Evolutionary conservation across 2,329 filamentous ascomycete species (phyloP).

Genomic region (Colletotrichum spaethianum): DNA sequence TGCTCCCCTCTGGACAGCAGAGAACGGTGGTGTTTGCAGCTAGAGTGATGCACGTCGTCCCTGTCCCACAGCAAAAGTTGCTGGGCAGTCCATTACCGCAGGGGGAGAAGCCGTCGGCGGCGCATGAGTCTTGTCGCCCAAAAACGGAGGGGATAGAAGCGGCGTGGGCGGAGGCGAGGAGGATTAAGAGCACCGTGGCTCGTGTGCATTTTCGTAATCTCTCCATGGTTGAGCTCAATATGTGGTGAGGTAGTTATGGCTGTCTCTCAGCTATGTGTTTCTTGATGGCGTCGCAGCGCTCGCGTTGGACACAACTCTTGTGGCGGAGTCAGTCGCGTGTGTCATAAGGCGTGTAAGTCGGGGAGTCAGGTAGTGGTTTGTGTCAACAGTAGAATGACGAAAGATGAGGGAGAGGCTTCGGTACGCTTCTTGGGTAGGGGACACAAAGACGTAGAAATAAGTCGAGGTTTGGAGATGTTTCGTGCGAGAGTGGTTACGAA

Average conservation of each 20-base stretch:
- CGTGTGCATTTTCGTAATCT: slow-evolving; percentile 49
- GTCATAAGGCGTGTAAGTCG: slow-evolving; percentile 30
- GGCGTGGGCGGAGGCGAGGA: slow-evolving; percentile 55
- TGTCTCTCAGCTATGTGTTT: slow-evolving; percentile 15
- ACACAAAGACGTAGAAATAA: slow-evolving; percentile 39
- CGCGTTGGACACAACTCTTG: slow-evolving; percentile 15
- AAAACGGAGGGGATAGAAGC: slow-evolving; percentile 57
- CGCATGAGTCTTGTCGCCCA: slow-evolving; percentile 64
- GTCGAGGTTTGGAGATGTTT: slow-evolving; percentile 31
- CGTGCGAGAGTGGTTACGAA: slow-evolving; percentile 4
- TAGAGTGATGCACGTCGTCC: slow-evolving; percentile 70
- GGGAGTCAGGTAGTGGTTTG: slow-evolving; percentile 17
- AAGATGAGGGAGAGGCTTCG: neutral
- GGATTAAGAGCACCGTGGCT: slow-evolving; percentile 55
- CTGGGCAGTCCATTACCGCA: slow-evolving; percentile 71
- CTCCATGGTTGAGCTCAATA: slow-evolving; percentile 44
- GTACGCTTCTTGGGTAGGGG: neutral
- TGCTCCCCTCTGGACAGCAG: slow-evolving; percentile 74
- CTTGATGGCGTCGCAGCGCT: slow-evolving; percentile 3
- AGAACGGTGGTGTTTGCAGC: slow-evolving; percentile 77
- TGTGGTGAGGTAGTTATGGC: neutral
- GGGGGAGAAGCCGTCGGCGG: slow-evolving; percentile 61
- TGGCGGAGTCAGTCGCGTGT: slow-evolving; percentile 25
- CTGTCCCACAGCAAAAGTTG: slow-evolving; percentile 76
- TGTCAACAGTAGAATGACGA: slow-evolving; percentile 13